phyloP scores from a whole-genome alignment of 441 rosid genomes.

The Erodium trifolium region DNA sequence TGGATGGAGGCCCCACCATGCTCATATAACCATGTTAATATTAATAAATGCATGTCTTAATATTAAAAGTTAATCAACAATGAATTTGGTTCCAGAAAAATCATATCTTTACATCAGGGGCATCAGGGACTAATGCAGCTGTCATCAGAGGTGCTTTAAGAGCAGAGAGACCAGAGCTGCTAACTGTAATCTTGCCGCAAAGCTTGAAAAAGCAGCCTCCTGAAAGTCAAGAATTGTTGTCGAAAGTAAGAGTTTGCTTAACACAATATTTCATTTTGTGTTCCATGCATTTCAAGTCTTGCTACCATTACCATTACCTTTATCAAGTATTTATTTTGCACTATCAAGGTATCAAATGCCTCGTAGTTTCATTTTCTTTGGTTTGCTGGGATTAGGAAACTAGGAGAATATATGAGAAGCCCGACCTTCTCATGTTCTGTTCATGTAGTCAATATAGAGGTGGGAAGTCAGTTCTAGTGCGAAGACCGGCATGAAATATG shows the following conservation, averaged over 20 bases:
- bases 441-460: neutral
- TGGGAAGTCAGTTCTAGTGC: neutral
- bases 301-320: neutral
- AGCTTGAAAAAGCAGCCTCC: constrained; percentile 90
- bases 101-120: constrained; percentile 94
- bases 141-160: constrained; percentile 96
- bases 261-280: constrained; percentile 5
- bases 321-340: neutral
- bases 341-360: neutral
- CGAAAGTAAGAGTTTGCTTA: constrained; percentile 45
- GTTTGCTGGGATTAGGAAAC: neutral
- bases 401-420: neutral
- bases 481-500: neutral
- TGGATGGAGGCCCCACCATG: constrained; percentile 1
- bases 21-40: constrained; percentile 2
- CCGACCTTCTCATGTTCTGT: constrained; percentile 1
- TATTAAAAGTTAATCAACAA: constrained; percentile 9
- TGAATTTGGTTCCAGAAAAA: constrained; percentile 56
- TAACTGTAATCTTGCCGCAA: constrained; percentile 87
- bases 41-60: neutral
- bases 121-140: constrained; percentile 96
- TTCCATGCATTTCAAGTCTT: neutral
- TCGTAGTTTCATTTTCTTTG: neutral
- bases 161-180: constrained; percentile 88
- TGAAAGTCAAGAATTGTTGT: constrained; percentile 85